Percentiles rank a stretch among this genome's conserved stretches.
Conservation (phyloP, 129 eudicot genomes). For the Pittosporum tobira region DNA sequence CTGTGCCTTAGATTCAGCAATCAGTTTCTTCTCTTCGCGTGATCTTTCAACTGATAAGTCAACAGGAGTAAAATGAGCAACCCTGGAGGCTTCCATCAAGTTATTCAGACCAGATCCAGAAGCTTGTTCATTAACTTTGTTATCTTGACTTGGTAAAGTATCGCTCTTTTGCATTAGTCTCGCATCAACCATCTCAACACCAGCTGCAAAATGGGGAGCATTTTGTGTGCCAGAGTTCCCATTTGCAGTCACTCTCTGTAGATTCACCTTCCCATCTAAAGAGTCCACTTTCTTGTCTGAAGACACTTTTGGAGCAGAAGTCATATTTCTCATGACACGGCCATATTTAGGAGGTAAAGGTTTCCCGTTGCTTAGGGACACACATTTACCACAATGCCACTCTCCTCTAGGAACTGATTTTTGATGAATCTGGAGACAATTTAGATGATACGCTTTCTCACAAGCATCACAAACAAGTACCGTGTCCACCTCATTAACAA, state of each 20-base stretch:
- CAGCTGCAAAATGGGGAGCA: slow-evolving; percentile 25
- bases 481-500: slow-evolving; percentile 54
- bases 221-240: slow-evolving; percentile 29
- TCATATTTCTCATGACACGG: slow-evolving; percentile 74
- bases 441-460: slow-evolving; percentile 85
- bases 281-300: slow-evolving; percentile 41
- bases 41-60: slow-evolving; percentile 24
- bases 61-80: slow-evolving; percentile 16
- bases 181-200: slow-evolving; percentile 7
- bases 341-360: slow-evolving; percentile 97
- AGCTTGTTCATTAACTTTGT: slow-evolving; percentile 17
- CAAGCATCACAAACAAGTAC: slow-evolving; percentile 91
- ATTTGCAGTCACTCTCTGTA: slow-evolving; percentile 24
- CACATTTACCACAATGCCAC: slow-evolving; percentile 92
- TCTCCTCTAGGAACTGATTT: slow-evolving; percentile 70
- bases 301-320: slow-evolving; percentile 37
- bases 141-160: slow-evolving; percentile 12
- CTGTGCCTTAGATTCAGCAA: slow-evolving; percentile 19
- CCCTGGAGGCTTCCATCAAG: slow-evolving; percentile 5
- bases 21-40: slow-evolving; percentile 26
- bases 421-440: slow-evolving; percentile 54
- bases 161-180: slow-evolving; percentile 21
- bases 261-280: slow-evolving; percentile 34
- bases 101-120: slow-evolving; percentile 22
- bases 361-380: slow-evolving; percentile 67